Evolutionary conservation across 495 filamentous ascomycete genomes (phyloP), one percentile per base, ranked within the genome.

Genomic region (Penicillium riverlandense): DNA sequence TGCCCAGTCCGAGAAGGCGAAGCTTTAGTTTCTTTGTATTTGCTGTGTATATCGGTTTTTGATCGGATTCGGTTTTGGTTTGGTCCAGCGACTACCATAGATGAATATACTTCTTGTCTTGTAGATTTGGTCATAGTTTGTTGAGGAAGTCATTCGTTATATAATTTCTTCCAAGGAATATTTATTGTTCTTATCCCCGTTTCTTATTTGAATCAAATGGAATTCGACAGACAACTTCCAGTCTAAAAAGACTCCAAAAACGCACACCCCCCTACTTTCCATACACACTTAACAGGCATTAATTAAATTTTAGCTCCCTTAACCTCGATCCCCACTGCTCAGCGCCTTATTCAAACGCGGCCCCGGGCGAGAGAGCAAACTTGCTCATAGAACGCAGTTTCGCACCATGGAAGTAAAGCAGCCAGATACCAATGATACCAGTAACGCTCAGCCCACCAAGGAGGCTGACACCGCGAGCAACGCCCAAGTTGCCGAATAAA

Each of bases 1-100:
- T 53, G 71, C 80, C 40, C 80, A 86, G 54, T 16, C 53, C 37
- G 70, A 73, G 62, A 96, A 96, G 77, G 83, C 92, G 12, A 96
- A 96, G 79, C 66, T 98, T 52, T 98, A 72, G 49, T 44, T 31
- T 45, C 12, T 48, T 27, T 11, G 36, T 44, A 29, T n/a, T 40
- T 51, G 11, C 40, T 34, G 16, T 11, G n/a, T 43, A 33, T 32
- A 14, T 38, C 29, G 22, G 29, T 36, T 49, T 40, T 28, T 34
- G 29, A 14, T 2, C 27, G 22, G 4, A 39, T 31, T 10, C 10
- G 14, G 30, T 38, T 43, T 38, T 1, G 35, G 10, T 29, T 48
- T 31, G 32, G 31, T 33, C 31, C 30, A 44, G 41, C 47, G 47
- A 37, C 39, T 44, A 34, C 39, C 11, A 46, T 51, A 51, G 48